Evolutionary conservation across 2,329 filamentous ascomycete genomes (phyloP).

Genomic region (Paraphaeosphaeria sporulosa): DNA sequence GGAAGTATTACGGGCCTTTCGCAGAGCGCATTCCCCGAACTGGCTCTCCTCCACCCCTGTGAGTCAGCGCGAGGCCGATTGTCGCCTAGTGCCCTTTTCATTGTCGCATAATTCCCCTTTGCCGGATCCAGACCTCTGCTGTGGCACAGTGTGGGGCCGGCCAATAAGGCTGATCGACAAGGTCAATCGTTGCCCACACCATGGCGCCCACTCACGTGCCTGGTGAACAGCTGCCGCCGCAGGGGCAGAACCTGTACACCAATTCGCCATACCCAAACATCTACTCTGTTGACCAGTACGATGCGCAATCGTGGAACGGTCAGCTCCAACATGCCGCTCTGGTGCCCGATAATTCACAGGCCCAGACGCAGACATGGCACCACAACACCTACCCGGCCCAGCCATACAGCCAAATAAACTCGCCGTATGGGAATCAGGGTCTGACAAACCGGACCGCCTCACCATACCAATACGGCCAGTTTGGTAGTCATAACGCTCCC

Average conservation of each 20-base stretch:
- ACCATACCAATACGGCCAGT: slow-evolving; percentile 45
- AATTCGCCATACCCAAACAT: slow-evolving; percentile 40
- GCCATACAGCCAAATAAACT: slow-evolving; percentile 32
- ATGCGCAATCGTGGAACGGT: slow-evolving; percentile 37
- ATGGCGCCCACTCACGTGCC: slow-evolving; percentile 51
- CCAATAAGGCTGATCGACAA: slow-evolving; percentile 38
- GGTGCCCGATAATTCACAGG: slow-evolving; percentile 22
- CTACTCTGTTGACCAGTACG: slow-evolving; percentile 42
- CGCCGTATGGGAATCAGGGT: slow-evolving; percentile 32
- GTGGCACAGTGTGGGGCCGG: slow-evolving; percentile 27
- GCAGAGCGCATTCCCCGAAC: slow-evolving; percentile 29
- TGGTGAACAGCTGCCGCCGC: slow-evolving; percentile 40
- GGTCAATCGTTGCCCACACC: slow-evolving; percentile 19
- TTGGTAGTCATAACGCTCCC: slow-evolving; percentile 31
- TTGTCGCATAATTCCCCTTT: slow-evolving; percentile 39
- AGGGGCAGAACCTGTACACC: slow-evolving; percentile 44
- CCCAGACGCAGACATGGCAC: slow-evolving; percentile 34
- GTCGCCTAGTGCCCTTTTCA: slow-evolving; percentile 43
- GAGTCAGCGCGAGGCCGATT: slow-evolving; percentile 40
- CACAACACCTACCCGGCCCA: slow-evolving; percentile 37
- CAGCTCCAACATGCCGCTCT: slow-evolving; percentile 37
- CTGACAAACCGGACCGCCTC: slow-evolving; percentile 38
- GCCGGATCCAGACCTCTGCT: slow-evolving; percentile 27
- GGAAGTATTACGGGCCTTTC: slow-evolving; percentile 46
- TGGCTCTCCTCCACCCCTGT: slow-evolving; percentile 37